Evolutionary conservation across 129 eudicot genomes (phyloP).

Genomic region (Kitagawia praeruptora): DNA sequence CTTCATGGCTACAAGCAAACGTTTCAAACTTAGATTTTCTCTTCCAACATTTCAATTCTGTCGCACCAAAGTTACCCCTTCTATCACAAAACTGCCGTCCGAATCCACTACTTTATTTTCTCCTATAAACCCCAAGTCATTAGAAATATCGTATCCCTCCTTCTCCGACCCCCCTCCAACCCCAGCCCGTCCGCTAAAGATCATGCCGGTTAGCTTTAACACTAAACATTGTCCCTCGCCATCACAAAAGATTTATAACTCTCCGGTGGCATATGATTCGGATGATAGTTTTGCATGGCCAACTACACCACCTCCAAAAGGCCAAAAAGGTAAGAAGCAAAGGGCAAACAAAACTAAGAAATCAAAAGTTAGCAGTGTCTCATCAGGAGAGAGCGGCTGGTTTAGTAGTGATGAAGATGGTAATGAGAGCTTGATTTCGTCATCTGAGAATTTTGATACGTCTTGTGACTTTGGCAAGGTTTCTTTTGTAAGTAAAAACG

Average conservation of each 20-base stretch:
- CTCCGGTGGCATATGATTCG: slow-evolving; percentile 15
- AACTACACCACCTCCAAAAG: slow-evolving; percentile 8
- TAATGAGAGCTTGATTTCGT: slow-evolving; percentile 21
- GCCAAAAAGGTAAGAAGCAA: no score
- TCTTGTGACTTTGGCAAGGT: slow-evolving; percentile 10
- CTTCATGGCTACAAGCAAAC: slow-evolving; percentile 4
- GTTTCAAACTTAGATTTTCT: neutral
- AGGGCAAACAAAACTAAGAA: neutral
- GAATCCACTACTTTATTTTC: slow-evolving; percentile 23
- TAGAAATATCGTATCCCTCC: slow-evolving; percentile 38
- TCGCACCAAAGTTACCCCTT: slow-evolving; percentile 24
- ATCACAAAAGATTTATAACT: slow-evolving; percentile 11
- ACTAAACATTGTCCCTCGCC: neutral
- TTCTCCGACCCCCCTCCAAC: slow-evolving; percentile 41
- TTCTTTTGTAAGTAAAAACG: neutral
- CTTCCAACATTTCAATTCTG: slow-evolving; percentile 39
- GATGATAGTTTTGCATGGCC: slow-evolving; percentile 1
- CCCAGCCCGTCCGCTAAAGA: slow-evolving; percentile 12
- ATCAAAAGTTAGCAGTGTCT: neutral
- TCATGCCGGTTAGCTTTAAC: slow-evolving; percentile 9
- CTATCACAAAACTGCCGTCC: neutral
- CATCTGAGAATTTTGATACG: slow-evolving; percentile 20
- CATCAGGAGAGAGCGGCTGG: slow-evolving; percentile 22
- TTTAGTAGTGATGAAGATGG: slow-evolving; percentile 24
- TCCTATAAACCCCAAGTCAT: slow-evolving; percentile 34